phyloP scores from a whole-genome alignment of 176 grass and related monocot genomes.

The Oryza coarctata region DNA sequence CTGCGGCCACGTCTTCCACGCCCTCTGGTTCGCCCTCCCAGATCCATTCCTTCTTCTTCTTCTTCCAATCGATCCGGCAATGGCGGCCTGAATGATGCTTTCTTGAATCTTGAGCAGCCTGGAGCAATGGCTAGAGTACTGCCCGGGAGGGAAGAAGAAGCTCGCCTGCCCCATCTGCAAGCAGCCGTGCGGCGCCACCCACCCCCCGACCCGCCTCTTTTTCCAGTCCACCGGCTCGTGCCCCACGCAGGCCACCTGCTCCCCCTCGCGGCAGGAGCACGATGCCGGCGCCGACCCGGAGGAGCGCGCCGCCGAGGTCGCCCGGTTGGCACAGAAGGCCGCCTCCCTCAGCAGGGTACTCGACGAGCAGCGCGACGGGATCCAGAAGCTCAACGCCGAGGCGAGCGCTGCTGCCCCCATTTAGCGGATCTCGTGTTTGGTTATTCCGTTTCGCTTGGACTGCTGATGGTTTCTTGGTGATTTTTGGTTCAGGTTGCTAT shows the following conservation, averaged over 20 bases:
- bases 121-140: constrained; percentile 98
- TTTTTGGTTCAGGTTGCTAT: constrained; percentile 27
- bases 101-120: constrained; percentile 36
- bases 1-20: constrained; percentile 98
- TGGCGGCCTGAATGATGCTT: neutral
- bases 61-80: neutral
- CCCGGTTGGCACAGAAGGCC: constrained; percentile 62
- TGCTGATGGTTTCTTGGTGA: constrained; percentile 17
- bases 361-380: constrained; percentile 53
- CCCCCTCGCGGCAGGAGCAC: constrained; percentile 1
- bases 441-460: neutral
- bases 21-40: constrained; percentile 59
- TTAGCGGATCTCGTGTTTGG: neutral
- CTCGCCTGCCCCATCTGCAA: constrained; percentile 91
- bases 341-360: constrained; percentile 37
- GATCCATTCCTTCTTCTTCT: neutral
- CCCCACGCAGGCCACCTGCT: constrained; percentile 8
- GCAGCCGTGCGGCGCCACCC: constrained; percentile 55
- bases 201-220: constrained; percentile 75
- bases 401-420: constrained; percentile 18
- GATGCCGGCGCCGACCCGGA: constrained; percentile 26
- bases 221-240: constrained; percentile 76
- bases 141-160: constrained; percentile 74
- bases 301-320: constrained; percentile 55
- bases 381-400: constrained; percentile 58